Conservation (phyloP, 1,284 basidiomycete species). For the Malassezia japonica region DNA sequence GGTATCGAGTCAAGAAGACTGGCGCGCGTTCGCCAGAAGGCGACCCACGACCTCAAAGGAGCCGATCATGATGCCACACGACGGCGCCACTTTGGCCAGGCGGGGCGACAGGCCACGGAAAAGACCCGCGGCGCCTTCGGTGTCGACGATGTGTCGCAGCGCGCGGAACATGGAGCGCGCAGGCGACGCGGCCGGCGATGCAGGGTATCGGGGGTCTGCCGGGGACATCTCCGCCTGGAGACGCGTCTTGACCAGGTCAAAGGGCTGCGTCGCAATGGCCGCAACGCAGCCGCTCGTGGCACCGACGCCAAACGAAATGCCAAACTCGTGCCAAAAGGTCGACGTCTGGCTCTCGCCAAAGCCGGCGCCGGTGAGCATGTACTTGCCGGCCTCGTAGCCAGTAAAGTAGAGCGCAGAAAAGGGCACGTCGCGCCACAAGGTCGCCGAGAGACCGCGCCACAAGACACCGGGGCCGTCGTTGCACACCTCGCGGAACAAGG, state of each 20-base stretch:
- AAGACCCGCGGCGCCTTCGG: slow-evolving; percentile 68
- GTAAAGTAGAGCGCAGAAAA: slow-evolving; percentile 87
- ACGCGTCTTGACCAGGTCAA: slow-evolving; percentile 91
- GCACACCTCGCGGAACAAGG: slow-evolving; percentile 27
- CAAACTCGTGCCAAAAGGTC: slow-evolving; percentile 55
- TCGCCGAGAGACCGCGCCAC: slow-evolving; percentile 82
- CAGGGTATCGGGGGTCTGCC: neutral
- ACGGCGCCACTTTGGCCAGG: slow-evolving; percentile 92
- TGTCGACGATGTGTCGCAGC: slow-evolving; percentile 61
- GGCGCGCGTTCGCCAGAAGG: slow-evolving; percentile 1
- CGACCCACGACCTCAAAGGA: slow-evolving; percentile 67
- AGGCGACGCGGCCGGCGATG: neutral
- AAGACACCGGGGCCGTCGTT: slow-evolving; percentile 52
- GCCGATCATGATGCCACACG: slow-evolving; percentile 94
- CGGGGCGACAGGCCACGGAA: slow-evolving; percentile 79
- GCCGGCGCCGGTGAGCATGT: slow-evolving; percentile 44
- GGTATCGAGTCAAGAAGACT: neutral
- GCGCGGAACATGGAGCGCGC: slow-evolving; percentile 43
- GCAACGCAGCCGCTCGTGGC: slow-evolving; percentile 57
- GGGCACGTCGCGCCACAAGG: slow-evolving; percentile 91
- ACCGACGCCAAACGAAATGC: slow-evolving; percentile 70
- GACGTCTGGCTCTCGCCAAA: slow-evolving; percentile 45
- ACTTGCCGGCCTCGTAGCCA: slow-evolving; percentile 49
- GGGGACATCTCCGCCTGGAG: slow-evolving; percentile 54
- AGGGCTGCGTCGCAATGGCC: slow-evolving; percentile 82